A percentile compares a stretch with the other conserved stretches of the same genome.
phyloP scores from a whole-genome alignment of 331 rosid species.

The Pyracantha coccinea region DNA sequence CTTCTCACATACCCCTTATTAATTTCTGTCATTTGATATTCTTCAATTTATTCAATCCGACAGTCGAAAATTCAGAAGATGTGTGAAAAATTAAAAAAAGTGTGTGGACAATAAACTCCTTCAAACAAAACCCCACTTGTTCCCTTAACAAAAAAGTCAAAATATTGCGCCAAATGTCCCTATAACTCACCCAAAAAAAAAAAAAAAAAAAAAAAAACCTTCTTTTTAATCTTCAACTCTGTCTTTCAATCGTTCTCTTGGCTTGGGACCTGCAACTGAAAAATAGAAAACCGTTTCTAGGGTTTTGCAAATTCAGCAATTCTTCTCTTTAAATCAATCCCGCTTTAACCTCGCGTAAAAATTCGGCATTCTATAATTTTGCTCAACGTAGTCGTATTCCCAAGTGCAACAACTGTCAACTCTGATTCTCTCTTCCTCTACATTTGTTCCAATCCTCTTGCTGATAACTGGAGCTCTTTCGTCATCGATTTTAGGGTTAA shows the following conservation, averaged over 20 bases:
- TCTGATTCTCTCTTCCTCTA: background rate
- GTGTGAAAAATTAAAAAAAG: no score
- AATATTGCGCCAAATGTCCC: no score
- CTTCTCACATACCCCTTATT: no score
- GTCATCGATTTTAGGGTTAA: background rate
- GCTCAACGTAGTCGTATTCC: background rate
- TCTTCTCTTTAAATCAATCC: background rate
- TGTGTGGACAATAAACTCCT: no score
- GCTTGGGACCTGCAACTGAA: background rate
- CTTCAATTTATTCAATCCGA: no score
- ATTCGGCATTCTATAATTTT: background rate
- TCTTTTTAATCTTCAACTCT: background rate
- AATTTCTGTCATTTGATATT: no score
- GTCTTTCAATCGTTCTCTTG: background rate
- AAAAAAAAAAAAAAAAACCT: background rate
- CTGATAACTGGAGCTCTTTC: background rate
- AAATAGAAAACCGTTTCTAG: constrained; percentile 3
- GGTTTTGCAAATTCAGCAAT: background rate
- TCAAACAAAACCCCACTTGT: no score
- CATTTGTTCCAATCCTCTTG: background rate
- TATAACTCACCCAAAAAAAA: background rate
- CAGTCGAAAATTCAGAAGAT: fast-evolving
- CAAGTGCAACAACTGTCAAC: background rate
- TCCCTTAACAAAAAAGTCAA: no score
- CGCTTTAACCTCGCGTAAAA: background rate